Conservation (phyloP, 2,329 filamentous ascomycete species). For the Penicillium sp. region DNA sequence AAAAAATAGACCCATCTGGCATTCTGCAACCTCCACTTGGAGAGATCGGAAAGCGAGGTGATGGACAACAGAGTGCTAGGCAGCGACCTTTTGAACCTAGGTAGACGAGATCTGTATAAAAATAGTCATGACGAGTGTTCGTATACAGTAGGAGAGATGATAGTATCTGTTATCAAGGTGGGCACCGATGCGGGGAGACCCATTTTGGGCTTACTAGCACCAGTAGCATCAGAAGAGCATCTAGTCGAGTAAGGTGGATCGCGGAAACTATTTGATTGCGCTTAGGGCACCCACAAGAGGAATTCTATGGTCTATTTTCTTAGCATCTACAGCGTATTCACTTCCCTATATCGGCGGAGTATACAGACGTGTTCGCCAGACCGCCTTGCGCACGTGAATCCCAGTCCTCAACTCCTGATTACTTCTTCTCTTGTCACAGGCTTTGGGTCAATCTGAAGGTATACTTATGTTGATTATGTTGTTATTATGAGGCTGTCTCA, state of each 20-base stretch:
- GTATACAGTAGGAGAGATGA: neutral
- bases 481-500: neutral
- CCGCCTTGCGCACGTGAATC: constrained; percentile 30
- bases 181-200: constrained; percentile 18
- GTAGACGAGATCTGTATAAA: neutral
- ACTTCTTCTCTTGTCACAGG: neutral
- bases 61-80: neutral
- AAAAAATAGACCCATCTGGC: constrained; percentile 10
- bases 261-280: neutral
- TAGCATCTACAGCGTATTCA: neutral
- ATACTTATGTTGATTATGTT: neutral
- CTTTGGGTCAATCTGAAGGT: constrained; percentile 5
- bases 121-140: constrained; percentile 3
- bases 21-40: constrained; percentile 8
- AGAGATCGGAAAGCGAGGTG: neutral
- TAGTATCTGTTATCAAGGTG: constrained; percentile 21
- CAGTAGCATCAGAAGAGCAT: neutral
- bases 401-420: constrained; percentile 6
- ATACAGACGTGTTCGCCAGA: constrained; percentile 13
- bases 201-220: constrained; percentile 10
- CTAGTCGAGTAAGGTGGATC: neutral
- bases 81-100: neutral
- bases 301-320: neutral
- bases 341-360: neutral
- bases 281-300: constrained; percentile 8